Evolutionary conservation across 805 yeast genomes (phyloP).

Genomic region (Ogataea siamensis): DNA sequence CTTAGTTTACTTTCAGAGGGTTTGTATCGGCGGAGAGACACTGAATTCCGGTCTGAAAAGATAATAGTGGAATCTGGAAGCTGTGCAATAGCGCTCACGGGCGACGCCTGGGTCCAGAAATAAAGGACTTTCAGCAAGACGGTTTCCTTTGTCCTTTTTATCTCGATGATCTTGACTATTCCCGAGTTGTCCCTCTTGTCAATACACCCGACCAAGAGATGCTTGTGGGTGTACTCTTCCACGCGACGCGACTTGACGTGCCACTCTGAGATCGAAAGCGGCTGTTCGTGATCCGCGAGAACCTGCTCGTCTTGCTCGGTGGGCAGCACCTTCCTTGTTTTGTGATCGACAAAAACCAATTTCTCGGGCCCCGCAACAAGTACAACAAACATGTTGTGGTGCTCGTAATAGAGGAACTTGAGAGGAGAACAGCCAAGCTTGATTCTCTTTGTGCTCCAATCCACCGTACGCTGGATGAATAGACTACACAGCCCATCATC

Average conservation of each 20-base stretch:
- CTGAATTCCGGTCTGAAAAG: slow-evolving; percentile 19
- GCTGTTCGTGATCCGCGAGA: slow-evolving; percentile 27
- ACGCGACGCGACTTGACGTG: slow-evolving; percentile 23
- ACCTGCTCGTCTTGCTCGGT: slow-evolving; percentile 5
- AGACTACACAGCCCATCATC: slow-evolving; percentile 35
- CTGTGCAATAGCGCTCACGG: slow-evolving; percentile 26
- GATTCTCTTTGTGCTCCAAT: slow-evolving; percentile 25
- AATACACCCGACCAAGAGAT: slow-evolving; percentile 36
- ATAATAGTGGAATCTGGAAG: slow-evolving; percentile 25
- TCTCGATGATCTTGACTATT: slow-evolving; percentile 29
- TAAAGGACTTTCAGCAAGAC: slow-evolving; percentile 18
- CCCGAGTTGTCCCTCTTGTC: slow-evolving; percentile 20
- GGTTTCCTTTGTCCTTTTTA: slow-evolving; percentile 19
- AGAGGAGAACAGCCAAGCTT: slow-evolving; percentile 28
- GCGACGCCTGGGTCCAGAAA: slow-evolving; percentile 21
- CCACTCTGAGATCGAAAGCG: slow-evolving; percentile 37
- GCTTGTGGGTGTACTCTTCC: slow-evolving; percentile 22
- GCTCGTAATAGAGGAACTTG: slow-evolving; percentile 27
- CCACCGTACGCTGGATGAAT: slow-evolving; percentile 14
- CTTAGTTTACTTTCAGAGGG: slow-evolving; percentile 25
- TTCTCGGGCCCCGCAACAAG: slow-evolving; percentile 19
- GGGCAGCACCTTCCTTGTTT: slow-evolving; percentile 13
- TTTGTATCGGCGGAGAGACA: slow-evolving; percentile 21
- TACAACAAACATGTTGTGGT: slow-evolving; percentile 23
- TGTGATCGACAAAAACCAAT: slow-evolving; percentile 27